Conservation (phyloP, 495 filamentous ascomycete genomes). For the Diplogelasinospora grovesii region DNA sequence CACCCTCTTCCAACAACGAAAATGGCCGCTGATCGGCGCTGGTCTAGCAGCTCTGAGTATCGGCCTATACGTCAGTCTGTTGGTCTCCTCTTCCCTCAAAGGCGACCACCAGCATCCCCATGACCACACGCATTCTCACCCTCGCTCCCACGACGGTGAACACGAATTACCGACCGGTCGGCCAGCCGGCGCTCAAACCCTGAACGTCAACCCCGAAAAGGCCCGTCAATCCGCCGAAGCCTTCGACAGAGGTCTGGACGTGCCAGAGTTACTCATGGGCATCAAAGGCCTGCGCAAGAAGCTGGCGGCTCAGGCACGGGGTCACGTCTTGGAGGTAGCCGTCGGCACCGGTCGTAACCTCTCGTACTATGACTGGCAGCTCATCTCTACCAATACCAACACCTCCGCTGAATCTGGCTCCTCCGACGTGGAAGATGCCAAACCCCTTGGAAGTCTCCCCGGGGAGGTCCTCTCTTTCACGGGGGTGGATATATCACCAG, state of each 20-base stretch:
- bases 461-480: conserved; percentile 34
- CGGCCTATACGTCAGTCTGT: conserved; percentile 24
- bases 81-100: conserved; percentile 23
- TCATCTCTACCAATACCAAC: conserved; percentile 5
- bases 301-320: conserved; percentile 56
- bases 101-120: conserved; percentile 1
- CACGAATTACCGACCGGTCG: conserved; percentile 18
- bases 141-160: no score
- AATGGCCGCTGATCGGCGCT: conserved; percentile 22
- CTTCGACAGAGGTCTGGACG: conserved; percentile 35
- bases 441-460: conserved; percentile 4
- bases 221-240: conserved; percentile 13
- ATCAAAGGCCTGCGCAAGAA: conserved; percentile 54
- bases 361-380: conserved; percentile 58
- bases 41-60: conserved; percentile 17
- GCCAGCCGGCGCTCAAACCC: conserved; percentile 5
- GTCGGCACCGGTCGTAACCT: conserved; percentile 89
- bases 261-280: conserved; percentile 60
- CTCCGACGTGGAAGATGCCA: conserved; percentile 2
- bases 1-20: conserved; percentile 13
- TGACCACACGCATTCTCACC: no score
- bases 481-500: conserved; percentile 37
- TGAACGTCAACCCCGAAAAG: conserved; percentile 7
- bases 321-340: conserved; percentile 82
- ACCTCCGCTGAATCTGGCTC: background rate